Percentiles rank a stretch among this genome's conserved stretches.
Conservation (phyloP, 2,329 filamentous ascomycete species). For the Lithohypha guttulata region DNA sequence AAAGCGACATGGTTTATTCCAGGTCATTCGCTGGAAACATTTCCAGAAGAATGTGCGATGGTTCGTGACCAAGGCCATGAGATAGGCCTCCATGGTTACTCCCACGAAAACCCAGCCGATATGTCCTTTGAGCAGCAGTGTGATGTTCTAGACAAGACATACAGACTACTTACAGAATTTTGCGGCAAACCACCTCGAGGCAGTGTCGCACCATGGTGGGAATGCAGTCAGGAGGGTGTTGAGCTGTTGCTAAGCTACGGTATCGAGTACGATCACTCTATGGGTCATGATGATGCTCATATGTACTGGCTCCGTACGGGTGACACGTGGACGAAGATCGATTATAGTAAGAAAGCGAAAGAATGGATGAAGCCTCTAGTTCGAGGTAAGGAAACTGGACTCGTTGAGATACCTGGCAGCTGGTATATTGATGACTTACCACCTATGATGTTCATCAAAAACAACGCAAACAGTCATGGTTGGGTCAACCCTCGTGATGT, state of each 20-base stretch:
- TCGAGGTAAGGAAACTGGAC: slow-evolving; percentile 29
- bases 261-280: slow-evolving; percentile 44
- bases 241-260: slow-evolving; percentile 34
- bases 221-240: slow-evolving; percentile 56
- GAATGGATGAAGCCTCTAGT: slow-evolving; percentile 42
- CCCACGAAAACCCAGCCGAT: slow-evolving; percentile 60
- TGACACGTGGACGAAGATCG: slow-evolving; percentile 36
- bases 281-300: slow-evolving; percentile 36
- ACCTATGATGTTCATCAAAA: slow-evolving; percentile 39
- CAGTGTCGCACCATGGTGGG: slow-evolving; percentile 61
- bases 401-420: slow-evolving; percentile 35
- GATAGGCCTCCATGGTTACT: slow-evolving; percentile 60
- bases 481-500: slow-evolving; percentile 50
- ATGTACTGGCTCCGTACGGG: slow-evolving; percentile 35
- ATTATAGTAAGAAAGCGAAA: slow-evolving; percentile 32
- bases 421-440: slow-evolving; percentile 37
- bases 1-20: slow-evolving; percentile 59
- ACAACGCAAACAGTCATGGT: slow-evolving; percentile 41
- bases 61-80: slow-evolving; percentile 56
- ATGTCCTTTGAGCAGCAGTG: slow-evolving; percentile 67
- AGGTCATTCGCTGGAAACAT: slow-evolving; percentile 53
- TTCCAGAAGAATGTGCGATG: slow-evolving; percentile 53
- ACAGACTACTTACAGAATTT: slow-evolving; percentile 61
- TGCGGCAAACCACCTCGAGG: slow-evolving; percentile 58
- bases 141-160: slow-evolving; percentile 68